Evolutionary conservation across 495 filamentous ascomycete species (phyloP).

Genomic region (Neurospora terricola): DNA sequence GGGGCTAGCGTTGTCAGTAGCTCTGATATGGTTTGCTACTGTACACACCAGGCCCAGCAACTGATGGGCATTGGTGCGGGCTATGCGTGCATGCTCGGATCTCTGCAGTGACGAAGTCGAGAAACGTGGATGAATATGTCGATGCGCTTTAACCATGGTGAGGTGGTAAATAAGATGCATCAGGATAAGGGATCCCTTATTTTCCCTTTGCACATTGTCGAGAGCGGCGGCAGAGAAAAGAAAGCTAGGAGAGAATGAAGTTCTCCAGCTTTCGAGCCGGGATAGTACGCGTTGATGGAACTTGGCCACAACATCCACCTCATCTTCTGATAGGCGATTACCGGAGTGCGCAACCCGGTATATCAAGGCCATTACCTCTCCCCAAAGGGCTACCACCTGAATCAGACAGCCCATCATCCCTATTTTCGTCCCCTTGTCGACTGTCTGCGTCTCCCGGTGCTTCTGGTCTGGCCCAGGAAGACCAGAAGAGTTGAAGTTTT

Average conservation of each 20-base stretch:
- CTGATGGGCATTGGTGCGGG: background rate
- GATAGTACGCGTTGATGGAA: conserved; percentile 41
- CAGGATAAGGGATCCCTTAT: conserved; percentile 40
- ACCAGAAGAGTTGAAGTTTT: background rate
- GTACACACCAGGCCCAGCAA: conserved; percentile 13
- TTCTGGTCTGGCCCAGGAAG: background rate
- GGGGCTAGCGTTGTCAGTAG: background rate
- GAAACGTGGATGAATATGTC: conserved; percentile 32
- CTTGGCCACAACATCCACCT: conserved; percentile 27
- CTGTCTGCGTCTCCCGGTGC: background rate
- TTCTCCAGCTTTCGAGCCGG: conserved; percentile 41
- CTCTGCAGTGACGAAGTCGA: conserved; percentile 1
- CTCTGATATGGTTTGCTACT: conserved; percentile 6
- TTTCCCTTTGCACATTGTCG: conserved; percentile 18
- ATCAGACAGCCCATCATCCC: conserved; percentile 52
- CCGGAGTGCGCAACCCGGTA: conserved; percentile 45
- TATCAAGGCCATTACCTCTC: conserved; percentile 49
- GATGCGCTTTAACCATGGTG: conserved; percentile 51
- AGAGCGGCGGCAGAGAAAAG: conserved; percentile 42
- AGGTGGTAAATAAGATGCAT: conserved; percentile 55
- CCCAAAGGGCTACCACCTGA: conserved; percentile 52
- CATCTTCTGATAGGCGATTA: background rate
- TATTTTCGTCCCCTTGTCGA: conserved; percentile 7
- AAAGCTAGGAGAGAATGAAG: conserved; percentile 34
- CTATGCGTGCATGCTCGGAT: conserved; percentile 10